phyloP scores from a whole-genome alignment of 345 rosid genomes.

The Hibiscus tridactylites region DNA sequence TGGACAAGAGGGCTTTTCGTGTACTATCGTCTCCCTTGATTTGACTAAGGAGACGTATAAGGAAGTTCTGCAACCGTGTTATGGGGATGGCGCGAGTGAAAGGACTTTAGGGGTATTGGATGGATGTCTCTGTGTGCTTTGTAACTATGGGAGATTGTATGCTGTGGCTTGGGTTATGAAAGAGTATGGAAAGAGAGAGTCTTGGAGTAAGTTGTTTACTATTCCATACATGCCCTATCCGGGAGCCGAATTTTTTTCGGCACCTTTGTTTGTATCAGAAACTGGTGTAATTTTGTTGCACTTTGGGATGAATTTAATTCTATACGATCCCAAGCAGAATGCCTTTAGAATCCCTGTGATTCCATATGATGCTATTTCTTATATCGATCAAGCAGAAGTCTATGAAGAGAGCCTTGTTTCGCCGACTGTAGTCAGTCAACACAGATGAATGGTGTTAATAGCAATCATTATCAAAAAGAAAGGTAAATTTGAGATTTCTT shows the following conservation, averaged over 20 bases:
- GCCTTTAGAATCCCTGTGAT: not conserved
- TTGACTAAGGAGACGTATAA: conserved; percentile 1
- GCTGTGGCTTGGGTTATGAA: conserved; percentile 9
- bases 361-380: not conserved
- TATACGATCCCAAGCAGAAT: not conserved
- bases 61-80: conserved; percentile 1
- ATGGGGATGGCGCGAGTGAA: not conserved
- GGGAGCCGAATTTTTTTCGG: not conserved
- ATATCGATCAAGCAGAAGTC: not conserved
- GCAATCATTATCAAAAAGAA: not conserved
- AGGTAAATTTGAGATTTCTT: not conserved
- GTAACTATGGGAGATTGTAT: not conserved
- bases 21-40: conserved; percentile 8
- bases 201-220: conserved; percentile 6
- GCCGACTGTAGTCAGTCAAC: not conserved
- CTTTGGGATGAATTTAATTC: not conserved
- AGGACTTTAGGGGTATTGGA: not conserved
- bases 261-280: not conserved
- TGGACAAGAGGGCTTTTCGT: not conserved
- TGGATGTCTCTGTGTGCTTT: conserved; percentile 7
- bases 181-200: conserved; percentile 8
- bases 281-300: conserved; percentile 6
- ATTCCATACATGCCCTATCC: not conserved
- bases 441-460: not conserved
- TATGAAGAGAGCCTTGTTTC: conserved; percentile 11